Conservation (phyloP, 2,329 filamentous ascomycete species). For the Teratosphaeria nubilosa region DNA sequence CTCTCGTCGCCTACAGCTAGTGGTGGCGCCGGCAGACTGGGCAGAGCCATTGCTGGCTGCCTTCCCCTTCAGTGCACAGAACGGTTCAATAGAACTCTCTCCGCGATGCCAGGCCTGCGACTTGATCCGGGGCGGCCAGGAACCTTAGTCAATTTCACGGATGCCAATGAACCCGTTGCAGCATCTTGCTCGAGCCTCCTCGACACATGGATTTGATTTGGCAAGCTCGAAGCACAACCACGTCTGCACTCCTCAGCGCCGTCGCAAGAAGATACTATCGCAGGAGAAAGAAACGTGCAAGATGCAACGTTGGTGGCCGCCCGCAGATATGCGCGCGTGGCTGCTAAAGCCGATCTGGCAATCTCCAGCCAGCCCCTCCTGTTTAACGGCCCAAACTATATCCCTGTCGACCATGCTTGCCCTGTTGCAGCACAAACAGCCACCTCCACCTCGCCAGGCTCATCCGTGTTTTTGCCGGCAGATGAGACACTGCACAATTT, state of each 20-base stretch:
- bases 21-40: not conserved
- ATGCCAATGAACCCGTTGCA: not conserved
- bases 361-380: not conserved
- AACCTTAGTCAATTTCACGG: not conserved
- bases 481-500: not conserved
- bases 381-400: not conserved
- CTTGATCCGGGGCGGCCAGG: not conserved
- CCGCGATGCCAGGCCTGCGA: not conserved
- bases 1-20: not conserved
- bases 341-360: not conserved
- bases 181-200: not conserved
- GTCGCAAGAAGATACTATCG: not conserved
- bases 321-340: not conserved
- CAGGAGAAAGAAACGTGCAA: not conserved
- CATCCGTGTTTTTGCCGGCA: not conserved
- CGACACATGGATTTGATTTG: not conserved
- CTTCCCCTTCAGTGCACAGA: not conserved
- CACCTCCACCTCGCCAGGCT: not conserved
- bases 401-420: not conserved
- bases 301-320: not conserved
- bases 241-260: not conserved
- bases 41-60: conserved; percentile 1
- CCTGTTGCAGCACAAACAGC: not conserved
- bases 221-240: not conserved
- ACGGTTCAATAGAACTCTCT: not conserved